These are phyloP conservation scores for Colletotrichum theobromicola DNA, from an alignment of 2,329 filamentous ascomycete genomes.

Conservation along the genomic window DNA sequence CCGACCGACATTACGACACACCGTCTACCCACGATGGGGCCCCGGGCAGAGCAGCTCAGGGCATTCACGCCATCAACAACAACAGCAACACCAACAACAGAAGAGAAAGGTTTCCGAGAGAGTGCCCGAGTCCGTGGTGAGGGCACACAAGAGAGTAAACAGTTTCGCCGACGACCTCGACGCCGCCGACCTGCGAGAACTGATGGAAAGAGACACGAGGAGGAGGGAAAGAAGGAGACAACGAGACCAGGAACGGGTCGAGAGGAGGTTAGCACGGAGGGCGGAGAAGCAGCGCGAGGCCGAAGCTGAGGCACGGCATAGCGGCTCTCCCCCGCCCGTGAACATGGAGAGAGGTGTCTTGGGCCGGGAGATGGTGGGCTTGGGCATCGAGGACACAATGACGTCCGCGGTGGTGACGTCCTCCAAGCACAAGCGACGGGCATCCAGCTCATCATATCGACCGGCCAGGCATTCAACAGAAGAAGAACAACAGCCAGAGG, in stretches of 20 bases:
- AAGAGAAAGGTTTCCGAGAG: slow-evolving; percentile 57
- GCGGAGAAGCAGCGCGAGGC: slow-evolving; percentile 71
- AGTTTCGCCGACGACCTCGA: slow-evolving; percentile 85
- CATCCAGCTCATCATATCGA: slow-evolving; percentile 40
- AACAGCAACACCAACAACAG: slow-evolving; percentile 33
- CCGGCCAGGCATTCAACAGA: slow-evolving; percentile 31
- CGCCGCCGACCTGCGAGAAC: slow-evolving; percentile 80
- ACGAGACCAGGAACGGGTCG: slow-evolving; percentile 70
- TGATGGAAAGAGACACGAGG: slow-evolving; percentile 88
- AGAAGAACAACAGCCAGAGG: slow-evolving; percentile 8
- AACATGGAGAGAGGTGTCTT: slow-evolving; percentile 67
- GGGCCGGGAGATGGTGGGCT: slow-evolving; percentile 60
- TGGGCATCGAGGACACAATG: slow-evolving; percentile 53
- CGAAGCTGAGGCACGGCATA: slow-evolving; percentile 57
- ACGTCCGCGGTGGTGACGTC: slow-evolving; percentile 61
- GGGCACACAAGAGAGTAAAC: slow-evolving; percentile 67
- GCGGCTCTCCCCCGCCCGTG: slow-evolving; percentile 55
- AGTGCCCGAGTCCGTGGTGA: slow-evolving; percentile 63
- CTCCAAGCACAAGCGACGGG: slow-evolving; percentile 48
- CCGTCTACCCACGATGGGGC: slow-evolving; percentile 66
- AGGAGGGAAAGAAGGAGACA: slow-evolving; percentile 77
- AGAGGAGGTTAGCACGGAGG: slow-evolving; percentile 67
- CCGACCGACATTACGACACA: slow-evolving; percentile 80
- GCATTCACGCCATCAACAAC: slow-evolving; percentile 50
- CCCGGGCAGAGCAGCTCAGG: slow-evolving; percentile 46